Evolutionary conservation across 306 rosid genomes (phyloP), one percentile per base, ranked within the genome.

Genomic region (Trichosanthes cucumerina): DNA sequence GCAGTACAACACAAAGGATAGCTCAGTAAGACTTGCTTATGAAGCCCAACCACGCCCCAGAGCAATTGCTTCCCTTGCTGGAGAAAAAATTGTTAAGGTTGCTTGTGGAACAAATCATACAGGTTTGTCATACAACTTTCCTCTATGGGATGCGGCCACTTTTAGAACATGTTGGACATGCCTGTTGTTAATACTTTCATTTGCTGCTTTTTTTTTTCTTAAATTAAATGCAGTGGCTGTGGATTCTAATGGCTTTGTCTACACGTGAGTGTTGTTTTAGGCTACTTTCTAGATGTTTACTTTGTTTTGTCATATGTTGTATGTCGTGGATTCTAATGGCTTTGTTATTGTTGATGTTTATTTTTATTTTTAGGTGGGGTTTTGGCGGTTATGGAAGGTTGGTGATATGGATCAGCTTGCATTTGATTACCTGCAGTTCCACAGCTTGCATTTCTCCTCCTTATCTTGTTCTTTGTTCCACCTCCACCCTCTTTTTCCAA

Each of bases 361-460:
- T 69, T 76, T 56, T 41, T 64, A 14, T 77, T 73, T 82, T 41
- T 83, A 95, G 99, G 92, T 95, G 99, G 99, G 99, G 99, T 72
- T 91, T 84, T 84, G 99, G 97, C 73, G 99, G 99, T 79, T 92
- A 95, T 79, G 99, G 97, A 91, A 95, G 99, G 99, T 95, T 28
- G 16, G 96, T 79, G 59, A 49, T 46, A 47, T 79, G 76, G 49
- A 18, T 46, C 57, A 14, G 36, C 21, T 70, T 47, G 57, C n/a
- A 24, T 31, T 34, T 47, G 63, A 2, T 5, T 26, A 31, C 43
- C 62, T 24, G 52, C 15, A 59, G 23, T 39, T 44, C 11, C 52
- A 28, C 33, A 79, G 26, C 10, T 53, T 16, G 64, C 9, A 16
- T 24, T 7, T 31, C 53, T 54, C 26, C 34, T 24, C 58, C 26